Conservation (phyloP, 495 filamentous ascomycete species). For the Parmelia sp. region DNA sequence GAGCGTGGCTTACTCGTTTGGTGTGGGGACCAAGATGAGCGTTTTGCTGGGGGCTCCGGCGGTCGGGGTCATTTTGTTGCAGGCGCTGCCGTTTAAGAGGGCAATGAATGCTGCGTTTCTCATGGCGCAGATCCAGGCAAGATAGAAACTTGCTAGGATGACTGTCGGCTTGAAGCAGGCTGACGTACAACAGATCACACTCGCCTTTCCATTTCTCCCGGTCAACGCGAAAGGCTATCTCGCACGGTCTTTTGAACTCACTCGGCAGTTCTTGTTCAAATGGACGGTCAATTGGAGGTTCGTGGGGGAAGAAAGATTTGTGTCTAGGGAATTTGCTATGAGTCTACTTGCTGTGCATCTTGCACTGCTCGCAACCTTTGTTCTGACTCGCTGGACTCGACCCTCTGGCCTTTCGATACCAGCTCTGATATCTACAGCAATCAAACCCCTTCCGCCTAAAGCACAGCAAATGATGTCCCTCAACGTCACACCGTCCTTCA, state of each 20-base stretch:
- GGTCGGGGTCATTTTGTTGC: constrained; percentile 63
- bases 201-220: constrained; percentile 72
- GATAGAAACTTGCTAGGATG: neutral
- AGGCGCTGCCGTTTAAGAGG: constrained; percentile 56
- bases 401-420: constrained; percentile 36
- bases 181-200: constrained; percentile 52
- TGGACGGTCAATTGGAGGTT: constrained; percentile 99
- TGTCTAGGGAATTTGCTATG: constrained; percentile 66
- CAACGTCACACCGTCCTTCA: constrained; percentile 63
- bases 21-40: constrained; percentile 91
- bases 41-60: constrained; percentile 75
- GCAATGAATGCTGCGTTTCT: constrained; percentile 60
- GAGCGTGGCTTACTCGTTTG: constrained; percentile 65
- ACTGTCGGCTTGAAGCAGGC: neutral
- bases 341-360: constrained; percentile 62
- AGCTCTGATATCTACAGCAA: constrained; percentile 38
- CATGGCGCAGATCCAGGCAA: constrained; percentile 47
- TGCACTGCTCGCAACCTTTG: constrained; percentile 57
- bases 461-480: constrained; percentile 50
- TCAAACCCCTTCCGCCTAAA: constrained; percentile 40
- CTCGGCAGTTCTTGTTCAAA: constrained; percentile 84
- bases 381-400: constrained; percentile 48
- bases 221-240: constrained; percentile 65
- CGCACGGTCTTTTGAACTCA: constrained; percentile 78
- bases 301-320: constrained; percentile 71